Conservation (phyloP, 768 basidiomycete genomes). For the Mycena galericulata region DNA sequence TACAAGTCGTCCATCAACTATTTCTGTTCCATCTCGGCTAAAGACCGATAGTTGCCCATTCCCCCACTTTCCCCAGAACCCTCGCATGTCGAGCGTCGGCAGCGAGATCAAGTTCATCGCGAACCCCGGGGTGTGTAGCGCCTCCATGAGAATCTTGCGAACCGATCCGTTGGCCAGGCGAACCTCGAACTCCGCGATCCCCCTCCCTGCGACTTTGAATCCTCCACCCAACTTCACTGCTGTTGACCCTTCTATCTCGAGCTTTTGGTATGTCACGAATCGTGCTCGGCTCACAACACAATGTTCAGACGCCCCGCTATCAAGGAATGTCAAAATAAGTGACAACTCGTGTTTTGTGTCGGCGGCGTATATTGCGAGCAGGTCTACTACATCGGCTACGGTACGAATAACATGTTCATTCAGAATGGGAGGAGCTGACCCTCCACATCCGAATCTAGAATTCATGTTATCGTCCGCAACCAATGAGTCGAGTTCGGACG, state of each 20-base stretch:
- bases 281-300: not conserved
- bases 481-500: not conserved
- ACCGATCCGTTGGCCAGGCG: not conserved
- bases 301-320: not conserved
- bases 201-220: not conserved
- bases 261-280: not conserved
- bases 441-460: not conserved
- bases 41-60: not conserved
- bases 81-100: not conserved
- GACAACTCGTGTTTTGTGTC: not conserved
- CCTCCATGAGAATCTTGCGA: not conserved
- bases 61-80: not conserved
- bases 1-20: not conserved
- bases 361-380: not conserved
- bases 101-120: not conserved
- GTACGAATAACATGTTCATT: not conserved
- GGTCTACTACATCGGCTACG: conserved; percentile 3
- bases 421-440: not conserved
- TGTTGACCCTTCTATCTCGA: not conserved
- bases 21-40: not conserved
- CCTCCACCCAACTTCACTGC: not conserved
- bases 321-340: not conserved
- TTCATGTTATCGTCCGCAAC: not conserved
- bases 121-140: not conserved
- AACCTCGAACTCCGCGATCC: not conserved